phyloP scores from a whole-genome alignment of 441 rosid genomes.

The Rhodomyrtus psidioides region DNA sequence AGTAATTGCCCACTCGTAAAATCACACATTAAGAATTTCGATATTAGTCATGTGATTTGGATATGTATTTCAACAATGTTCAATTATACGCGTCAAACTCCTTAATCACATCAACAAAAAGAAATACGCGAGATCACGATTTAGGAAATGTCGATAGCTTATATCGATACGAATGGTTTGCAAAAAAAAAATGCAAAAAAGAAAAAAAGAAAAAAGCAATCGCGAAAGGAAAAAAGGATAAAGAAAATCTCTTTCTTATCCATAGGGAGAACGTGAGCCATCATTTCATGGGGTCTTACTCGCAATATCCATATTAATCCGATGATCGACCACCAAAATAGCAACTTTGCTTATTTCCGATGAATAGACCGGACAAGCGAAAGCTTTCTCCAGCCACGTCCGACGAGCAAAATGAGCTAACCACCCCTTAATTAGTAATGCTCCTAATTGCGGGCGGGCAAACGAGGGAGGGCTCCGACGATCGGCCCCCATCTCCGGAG shows the following conservation, averaged over 20 bases:
- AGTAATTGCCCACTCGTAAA: background rate
- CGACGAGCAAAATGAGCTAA: background rate
- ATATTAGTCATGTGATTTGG: background rate
- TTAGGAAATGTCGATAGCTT: background rate
- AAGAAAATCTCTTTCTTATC: background rate
- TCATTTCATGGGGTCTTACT: no score
- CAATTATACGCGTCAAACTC: background rate
- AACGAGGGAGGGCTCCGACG: background rate
- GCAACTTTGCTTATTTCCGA: background rate
- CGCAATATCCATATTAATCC: background rate
- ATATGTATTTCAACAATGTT: fast-evolving
- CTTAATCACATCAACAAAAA: background rate
- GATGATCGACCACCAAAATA: background rate
- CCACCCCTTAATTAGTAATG: background rate
- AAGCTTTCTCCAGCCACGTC: background rate
- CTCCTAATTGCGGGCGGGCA: background rate
- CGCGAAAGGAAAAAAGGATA: background rate
- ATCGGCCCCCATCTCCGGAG: background rate
- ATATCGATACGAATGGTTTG: background rate
- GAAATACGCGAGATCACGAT: background rate
- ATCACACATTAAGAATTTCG: background rate
- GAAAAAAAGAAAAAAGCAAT: background rate
- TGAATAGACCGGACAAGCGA: background rate
- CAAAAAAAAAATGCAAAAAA: background rate
- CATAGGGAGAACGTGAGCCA: background rate